Evolutionary conservation across 345 rosid species (phyloP).

Genomic region (Raphanus sativus): DNA sequence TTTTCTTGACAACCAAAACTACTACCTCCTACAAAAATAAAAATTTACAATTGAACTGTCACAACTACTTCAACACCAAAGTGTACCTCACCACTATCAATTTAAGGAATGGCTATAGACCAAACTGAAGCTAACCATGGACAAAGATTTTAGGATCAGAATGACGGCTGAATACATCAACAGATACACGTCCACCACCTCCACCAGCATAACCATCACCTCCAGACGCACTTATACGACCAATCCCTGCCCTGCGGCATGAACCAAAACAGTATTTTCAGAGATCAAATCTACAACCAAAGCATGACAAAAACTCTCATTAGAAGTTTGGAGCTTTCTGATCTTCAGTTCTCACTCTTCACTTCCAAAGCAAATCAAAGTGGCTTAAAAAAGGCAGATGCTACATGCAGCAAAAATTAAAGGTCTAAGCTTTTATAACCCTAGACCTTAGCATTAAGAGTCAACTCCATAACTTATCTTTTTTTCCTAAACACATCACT

Average conservation of each 20-base stretch:
- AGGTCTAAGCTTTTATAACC: constrained; percentile 1
- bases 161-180: constrained; percentile 80
- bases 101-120: not conserved
- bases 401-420: constrained; percentile 13
- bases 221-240: constrained; percentile 89
- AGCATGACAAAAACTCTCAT: not conserved
- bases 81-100: not conserved
- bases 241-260: constrained; percentile 86
- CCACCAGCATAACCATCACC: constrained; percentile 97
- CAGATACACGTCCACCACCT: constrained; percentile 93
- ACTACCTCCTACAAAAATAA: constrained; percentile 65
- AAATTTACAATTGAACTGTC: not conserved
- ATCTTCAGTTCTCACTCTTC: not conserved
- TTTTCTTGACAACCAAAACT: constrained; percentile 76
- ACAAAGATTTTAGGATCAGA: constrained; percentile 75
- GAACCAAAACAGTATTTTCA: constrained; percentile 21
- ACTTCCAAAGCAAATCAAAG: not conserved
- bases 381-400: not conserved
- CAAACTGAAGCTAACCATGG: constrained; percentile 59
- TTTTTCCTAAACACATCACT: not conserved
- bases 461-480: not conserved
- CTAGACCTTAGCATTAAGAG: constrained; percentile 22
- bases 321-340: not conserved
- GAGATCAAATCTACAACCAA: not conserved
- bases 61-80: too few relatives aligned